Evolutionary conservation across 2,329 filamentous ascomycete genomes (phyloP).

Genomic region (Nakataea oryzae): DNA sequence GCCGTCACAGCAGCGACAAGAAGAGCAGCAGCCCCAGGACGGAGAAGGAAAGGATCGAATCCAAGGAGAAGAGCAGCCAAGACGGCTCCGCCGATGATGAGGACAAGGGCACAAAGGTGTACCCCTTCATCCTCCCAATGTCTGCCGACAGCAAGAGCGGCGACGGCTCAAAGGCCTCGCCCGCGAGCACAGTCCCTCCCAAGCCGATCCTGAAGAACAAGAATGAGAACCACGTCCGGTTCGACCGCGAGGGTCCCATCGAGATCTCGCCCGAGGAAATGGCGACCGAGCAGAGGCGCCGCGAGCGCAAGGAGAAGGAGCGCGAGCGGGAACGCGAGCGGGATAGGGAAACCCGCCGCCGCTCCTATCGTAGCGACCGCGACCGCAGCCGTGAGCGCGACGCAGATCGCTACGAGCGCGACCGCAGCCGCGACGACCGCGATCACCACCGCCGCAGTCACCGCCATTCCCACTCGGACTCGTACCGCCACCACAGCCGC

Average conservation of each 20-base stretch:
- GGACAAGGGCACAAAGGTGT: slow-evolving; percentile 12
- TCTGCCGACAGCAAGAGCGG: slow-evolving; percentile 18
- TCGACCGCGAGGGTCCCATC: slow-evolving; percentile 33
- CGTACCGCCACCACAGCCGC: slow-evolving; percentile 14
- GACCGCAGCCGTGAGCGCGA: slow-evolving; percentile 14
- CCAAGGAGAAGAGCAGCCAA: slow-evolving; percentile 5
- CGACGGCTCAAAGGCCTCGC: slow-evolving; percentile 17
- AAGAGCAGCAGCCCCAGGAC: slow-evolving; percentile 6
- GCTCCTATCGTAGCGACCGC: slow-evolving; percentile 22
- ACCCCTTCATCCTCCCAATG: slow-evolving; percentile 28
- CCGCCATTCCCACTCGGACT: slow-evolving; percentile 15
- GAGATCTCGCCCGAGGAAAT: slow-evolving; percentile 26
- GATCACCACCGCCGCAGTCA: slow-evolving; percentile 18
- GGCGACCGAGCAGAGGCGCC: slow-evolving; percentile 15
- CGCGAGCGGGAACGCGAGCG: slow-evolving; percentile 17
- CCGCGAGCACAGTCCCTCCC: slow-evolving; percentile 27
- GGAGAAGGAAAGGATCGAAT: slow-evolving; percentile 1
- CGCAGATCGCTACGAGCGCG: slow-evolving; percentile 6
- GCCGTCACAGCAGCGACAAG: background rate
- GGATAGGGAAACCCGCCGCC: slow-evolving; percentile 24
- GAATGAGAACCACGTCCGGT: slow-evolving; percentile 45
- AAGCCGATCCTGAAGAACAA: slow-evolving; percentile 54
- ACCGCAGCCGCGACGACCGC: slow-evolving; percentile 3
- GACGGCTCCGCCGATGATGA: slow-evolving; percentile 6
- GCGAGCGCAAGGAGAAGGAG: slow-evolving; percentile 11